Evolutionary conservation across 257 asterid genomes (phyloP), one percentile per base, ranked within the genome.

Genomic region (Fraxinus americana): DNA sequence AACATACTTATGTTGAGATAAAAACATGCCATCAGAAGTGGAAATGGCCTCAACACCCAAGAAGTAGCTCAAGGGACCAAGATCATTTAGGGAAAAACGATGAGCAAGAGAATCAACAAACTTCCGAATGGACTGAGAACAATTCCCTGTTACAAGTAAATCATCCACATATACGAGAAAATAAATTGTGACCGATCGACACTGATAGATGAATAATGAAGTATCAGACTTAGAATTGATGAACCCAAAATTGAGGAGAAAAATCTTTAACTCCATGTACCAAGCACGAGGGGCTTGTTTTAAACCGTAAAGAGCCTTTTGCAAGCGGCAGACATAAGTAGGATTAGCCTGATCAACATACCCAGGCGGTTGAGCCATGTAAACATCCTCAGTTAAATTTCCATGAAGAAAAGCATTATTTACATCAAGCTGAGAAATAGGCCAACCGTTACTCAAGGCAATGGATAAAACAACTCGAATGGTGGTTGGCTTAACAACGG

Each of bases 241-340:
- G 14, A 77, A 77, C 1, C 75, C 69, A 27, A 10, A 8, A 16
- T 45, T 4, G 4, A 48, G 11, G 1, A 77, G 45, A 30, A 25
- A 67, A 1, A 8, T 21, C 4, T 8, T 27, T 2, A 68, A 5
- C 38, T 77, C 75, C 7, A 1, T 9, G n/a, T 63, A 68, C 68
- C 54, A 77, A 16, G 80, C 75, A 10, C 69, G 7, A 3, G 69
- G 80, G 0, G 80, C 75, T 59, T 77, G 80, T 1, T 68, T 77
- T 8, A 77, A 48, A 5, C 69, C 57, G 17, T 77, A 48, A 4
- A 76, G 16, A 1, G 80, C 48, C 74, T 67, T 76, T 3, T 21
- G 19, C 7, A 67, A 19, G 1, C 19, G 17, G 23, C 69, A 76
- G 0, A 76, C 74, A 45, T 68, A 21, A 2, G 4, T 0, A n/a